A percentile compares a stretch with the other conserved stretches of the same genome.
These are phyloP conservation scores for Durio zibethinus DNA, from an alignment of 345 rosid species.

Conservation along the genomic window DNA sequence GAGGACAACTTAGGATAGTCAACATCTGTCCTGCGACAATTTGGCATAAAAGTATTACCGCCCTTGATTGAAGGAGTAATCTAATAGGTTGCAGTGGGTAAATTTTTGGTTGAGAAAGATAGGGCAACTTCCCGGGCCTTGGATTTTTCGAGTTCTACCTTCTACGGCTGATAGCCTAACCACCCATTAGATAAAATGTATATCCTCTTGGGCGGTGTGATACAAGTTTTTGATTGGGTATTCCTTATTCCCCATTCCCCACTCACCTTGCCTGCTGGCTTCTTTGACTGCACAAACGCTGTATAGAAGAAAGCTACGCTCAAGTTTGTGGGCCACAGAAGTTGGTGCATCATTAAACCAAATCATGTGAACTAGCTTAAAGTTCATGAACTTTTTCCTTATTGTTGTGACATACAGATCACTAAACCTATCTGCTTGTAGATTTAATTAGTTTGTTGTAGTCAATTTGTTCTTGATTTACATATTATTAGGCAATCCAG, in stretches of 20 bases:
- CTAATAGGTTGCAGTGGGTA: constrained; percentile 6
- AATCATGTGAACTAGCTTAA: background rate
- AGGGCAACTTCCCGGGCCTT: background rate
- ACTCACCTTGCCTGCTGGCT: background rate
- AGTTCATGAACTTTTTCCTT: background rate
- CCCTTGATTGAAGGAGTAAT: background rate
- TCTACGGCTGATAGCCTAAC: constrained; percentile 3
- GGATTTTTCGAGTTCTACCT: background rate
- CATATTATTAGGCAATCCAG: background rate
- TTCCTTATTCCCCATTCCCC: background rate
- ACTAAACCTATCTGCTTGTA: background rate
- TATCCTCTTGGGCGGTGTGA: background rate
- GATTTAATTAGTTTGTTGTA: background rate
- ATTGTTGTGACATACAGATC: background rate
- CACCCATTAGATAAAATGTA: too few relatives aligned
- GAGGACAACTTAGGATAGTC: background rate
- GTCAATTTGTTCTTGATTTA: background rate
- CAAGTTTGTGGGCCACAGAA: background rate
- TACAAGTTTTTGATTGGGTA: background rate
- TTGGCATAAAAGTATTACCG: background rate
- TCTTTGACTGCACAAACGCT: too few relatives aligned
- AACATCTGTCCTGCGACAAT: background rate
- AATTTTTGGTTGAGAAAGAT: background rate
- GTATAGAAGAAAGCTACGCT: background rate
- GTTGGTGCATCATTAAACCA: background rate